Percentiles rank a stretch among this genome's conserved stretches.
phyloP scores from a whole-genome alignment of 164 flowering plant species.

The Dillenia suffruticosa region DNA sequence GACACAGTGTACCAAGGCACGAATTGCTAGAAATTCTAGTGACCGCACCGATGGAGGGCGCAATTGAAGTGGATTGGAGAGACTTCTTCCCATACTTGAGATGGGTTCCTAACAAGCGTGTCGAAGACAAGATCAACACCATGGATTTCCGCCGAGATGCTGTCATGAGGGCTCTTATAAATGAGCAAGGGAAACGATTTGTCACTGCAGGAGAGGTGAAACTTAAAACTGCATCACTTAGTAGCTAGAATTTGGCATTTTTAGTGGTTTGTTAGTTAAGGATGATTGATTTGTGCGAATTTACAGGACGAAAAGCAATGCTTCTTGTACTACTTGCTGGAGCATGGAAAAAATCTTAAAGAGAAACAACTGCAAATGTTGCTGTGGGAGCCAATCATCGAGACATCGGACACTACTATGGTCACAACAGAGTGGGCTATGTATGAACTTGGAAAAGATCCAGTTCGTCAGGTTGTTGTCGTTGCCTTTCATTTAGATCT shows the following conservation, averaged over 20 bases:
- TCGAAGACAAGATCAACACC: conserved; percentile 46
- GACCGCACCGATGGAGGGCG: conserved; percentile 72
- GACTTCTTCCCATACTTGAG: conserved; percentile 90
- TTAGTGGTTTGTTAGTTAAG: neutral
- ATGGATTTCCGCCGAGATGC: conserved; percentile 45
- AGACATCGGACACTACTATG: conserved; percentile 75
- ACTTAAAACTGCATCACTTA: too few species aligned
- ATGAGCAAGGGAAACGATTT: conserved; percentile 43
- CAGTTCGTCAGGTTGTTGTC: conserved; percentile 46
- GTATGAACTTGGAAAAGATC: conserved; percentile 74
- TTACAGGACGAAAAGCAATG: conserved; percentile 43
- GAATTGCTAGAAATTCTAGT: conserved; percentile 65
- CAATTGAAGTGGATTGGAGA: conserved; percentile 94
- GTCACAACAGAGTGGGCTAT: conserved; percentile 93
- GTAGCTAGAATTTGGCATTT: neutral
- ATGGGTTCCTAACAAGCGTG: conserved; percentile 80
- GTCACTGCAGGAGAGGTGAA: conserved; percentile 52
- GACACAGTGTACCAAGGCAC: conserved; percentile 45
- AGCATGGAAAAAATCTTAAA: conserved; percentile 52
- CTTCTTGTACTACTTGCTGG: conserved; percentile 51
- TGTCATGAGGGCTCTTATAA: conserved; percentile 64
- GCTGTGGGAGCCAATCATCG: conserved; percentile 84
- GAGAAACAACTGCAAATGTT: conserved; percentile 56
- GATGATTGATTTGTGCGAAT: neutral
- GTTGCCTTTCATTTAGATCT: too few species aligned